Evolutionary conservation across 169 alveolate species (phyloP).

Genomic region (Amoebophrya sp.): DNA sequence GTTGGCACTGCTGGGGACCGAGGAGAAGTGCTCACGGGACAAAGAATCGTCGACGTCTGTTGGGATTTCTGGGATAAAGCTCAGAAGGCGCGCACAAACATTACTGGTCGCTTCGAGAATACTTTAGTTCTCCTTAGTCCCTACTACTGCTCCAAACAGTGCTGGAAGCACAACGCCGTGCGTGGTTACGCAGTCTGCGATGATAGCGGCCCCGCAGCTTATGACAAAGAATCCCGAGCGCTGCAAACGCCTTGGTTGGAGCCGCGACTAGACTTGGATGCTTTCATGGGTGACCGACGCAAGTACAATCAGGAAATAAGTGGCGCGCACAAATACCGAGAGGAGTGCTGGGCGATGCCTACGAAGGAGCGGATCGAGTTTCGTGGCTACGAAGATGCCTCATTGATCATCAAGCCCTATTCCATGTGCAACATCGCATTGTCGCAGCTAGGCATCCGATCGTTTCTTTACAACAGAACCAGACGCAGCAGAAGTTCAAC

Average conservation of each 20-base stretch:
- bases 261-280: no score
- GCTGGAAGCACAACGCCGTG: conserved; percentile 20
- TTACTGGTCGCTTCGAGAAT: neutral
- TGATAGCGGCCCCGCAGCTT: no score
- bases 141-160: neutral
- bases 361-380: neutral
- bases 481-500: no score
- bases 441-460: no score
- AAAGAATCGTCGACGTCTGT: neutral
- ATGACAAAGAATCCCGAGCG: no score
- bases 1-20: no score
- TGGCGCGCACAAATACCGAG: conserved; percentile 8
- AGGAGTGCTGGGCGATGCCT: neutral
- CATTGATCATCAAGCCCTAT: no score
- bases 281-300: neutral
- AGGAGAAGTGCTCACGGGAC: no score
- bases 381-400: neutral
- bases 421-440: no score
- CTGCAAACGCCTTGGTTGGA: no score
- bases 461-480: no score
- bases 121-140: neutral
- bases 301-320: neutral
- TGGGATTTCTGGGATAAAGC: neutral
- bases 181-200: neutral
- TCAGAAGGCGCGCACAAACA: neutral